Evolutionary conservation across 257 asterid genomes (phyloP), one percentile per base, ranked within the genome.

Genomic region (Handroanthus guayacan): DNA sequence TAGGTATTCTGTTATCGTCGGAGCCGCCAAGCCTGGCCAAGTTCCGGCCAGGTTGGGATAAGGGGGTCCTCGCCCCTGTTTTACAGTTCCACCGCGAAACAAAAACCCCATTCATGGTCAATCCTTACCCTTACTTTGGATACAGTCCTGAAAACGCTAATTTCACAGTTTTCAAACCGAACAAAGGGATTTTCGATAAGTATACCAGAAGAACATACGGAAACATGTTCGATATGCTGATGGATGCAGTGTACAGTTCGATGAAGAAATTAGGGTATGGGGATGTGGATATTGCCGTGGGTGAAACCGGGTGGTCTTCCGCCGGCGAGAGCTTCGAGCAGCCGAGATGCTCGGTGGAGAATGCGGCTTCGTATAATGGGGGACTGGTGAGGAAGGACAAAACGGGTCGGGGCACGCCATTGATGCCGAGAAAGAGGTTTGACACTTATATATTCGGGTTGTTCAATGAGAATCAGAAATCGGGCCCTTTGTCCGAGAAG

Each of bases 301-400:
- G 93, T 1, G 99, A 95, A 75, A 91, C 99, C 3, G 99, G 99
- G 14, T 95, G 99, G 99, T 80, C 99, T 12, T 81, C 98, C 2
- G 16, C 31, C 1, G 98, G 98, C 0, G 98, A 90, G 50, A 67
- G 47, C 0, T 83, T 79, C 77, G 96, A 91, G 86, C 90, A 78
- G 86, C 92, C 94, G 6, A 80, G 84, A 52, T 89, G 97, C 83
- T 87, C 89, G 0, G 79, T 84, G 12, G 88, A 47, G 51, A 92
- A 95, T 51, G 98, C 99, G n/a, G 87, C 76, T 18, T 77, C 98
- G 10, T 95, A 91, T 39, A 88, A 87, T 11, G 92, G 87, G 2
- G 98, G 90, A 4, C 77, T 95, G 39, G 86, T 95, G 43, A 82
- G 63, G 83, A 83, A 84, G 75, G 74, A 64, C 48, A 73, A 79